A percentile compares a stretch with the other conserved stretches of the same genome.
Evolutionary conservation across 495 filamentous ascomycete genomes (phyloP).

Genomic region (Pseudotulostoma volvatum): DNA sequence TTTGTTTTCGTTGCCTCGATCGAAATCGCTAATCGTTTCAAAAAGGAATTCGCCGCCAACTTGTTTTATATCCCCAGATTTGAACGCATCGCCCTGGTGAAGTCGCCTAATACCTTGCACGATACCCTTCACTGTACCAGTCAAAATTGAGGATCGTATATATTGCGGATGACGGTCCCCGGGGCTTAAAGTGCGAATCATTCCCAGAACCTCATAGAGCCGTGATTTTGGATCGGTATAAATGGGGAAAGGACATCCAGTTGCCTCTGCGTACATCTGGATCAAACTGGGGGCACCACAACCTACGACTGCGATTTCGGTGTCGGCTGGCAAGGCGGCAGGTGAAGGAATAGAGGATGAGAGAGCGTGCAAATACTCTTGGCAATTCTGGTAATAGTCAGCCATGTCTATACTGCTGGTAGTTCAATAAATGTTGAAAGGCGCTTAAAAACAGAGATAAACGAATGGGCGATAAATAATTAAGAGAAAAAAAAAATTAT

Average conservation of each 20-base stretch:
- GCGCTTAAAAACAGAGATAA: slow-evolving; percentile 5
- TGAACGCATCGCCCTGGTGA: slow-evolving; percentile 34
- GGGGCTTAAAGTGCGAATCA: slow-evolving; percentile 45
- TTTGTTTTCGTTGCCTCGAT: slow-evolving; percentile 25
- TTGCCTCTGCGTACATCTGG: slow-evolving; percentile 43
- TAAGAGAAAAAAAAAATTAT: too few species aligned
- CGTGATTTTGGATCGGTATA: slow-evolving; percentile 59
- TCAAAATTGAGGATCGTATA: slow-evolving; percentile 33
- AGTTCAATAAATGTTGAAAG: too few species aligned
- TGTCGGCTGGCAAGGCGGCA: slow-evolving; percentile 33
- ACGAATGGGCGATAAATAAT: too few species aligned
- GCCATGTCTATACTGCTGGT: not conserved
- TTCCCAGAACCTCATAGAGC: slow-evolving; percentile 56
- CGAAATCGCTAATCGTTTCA: slow-evolving; percentile 21
- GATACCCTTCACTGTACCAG: slow-evolving; percentile 30
- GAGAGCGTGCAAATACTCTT: slow-evolving; percentile 54
- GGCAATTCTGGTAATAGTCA: slow-evolving; percentile 38
- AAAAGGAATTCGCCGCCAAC: slow-evolving; percentile 79
- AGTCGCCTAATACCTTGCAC: slow-evolving; percentile 40
- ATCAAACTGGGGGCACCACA: slow-evolving; percentile 66
- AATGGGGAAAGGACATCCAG: slow-evolving; percentile 58
- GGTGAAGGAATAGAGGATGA: slow-evolving; percentile 26
- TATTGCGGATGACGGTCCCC: slow-evolving; percentile 50
- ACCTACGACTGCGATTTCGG: slow-evolving; percentile 57
- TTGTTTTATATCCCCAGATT: slow-evolving; percentile 51